Evolutionary conservation across 164 flowering plant species (phyloP).

Genomic region (Magnolia sinica): DNA sequence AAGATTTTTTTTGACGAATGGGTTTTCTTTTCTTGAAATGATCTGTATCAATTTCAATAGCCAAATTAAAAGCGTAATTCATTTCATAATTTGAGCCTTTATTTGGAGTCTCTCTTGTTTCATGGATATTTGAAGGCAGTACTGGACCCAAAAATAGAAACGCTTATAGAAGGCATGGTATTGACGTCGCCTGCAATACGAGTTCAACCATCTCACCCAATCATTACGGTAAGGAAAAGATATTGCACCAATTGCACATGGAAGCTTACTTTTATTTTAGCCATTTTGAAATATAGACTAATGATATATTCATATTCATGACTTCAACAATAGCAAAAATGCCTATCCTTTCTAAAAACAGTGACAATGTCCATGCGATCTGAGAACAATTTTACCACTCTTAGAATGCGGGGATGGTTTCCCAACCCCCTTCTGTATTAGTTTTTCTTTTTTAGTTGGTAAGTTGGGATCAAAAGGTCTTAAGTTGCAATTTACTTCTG

Average conservation of each 20-base stretch:
- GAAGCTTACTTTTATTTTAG: not conserved
- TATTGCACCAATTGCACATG: not conserved
- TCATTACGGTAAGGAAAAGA: conserved; percentile 47
- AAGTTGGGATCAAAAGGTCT: too few relatives aligned
- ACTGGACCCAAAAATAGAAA: conserved; percentile 64
- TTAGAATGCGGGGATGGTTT: not conserved
- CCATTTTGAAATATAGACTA: not conserved
- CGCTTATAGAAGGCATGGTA: conserved; percentile 52
- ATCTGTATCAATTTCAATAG: not conserved
- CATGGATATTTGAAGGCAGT: conserved; percentile 37
- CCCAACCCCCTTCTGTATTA: not conserved
- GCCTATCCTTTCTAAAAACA: not conserved
- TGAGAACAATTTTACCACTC: not conserved
- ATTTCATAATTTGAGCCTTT: not conserved
- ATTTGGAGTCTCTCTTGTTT: conserved; percentile 1
- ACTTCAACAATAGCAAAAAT: not conserved
- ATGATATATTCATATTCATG: not conserved
- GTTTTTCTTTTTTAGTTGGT: too few relatives aligned
- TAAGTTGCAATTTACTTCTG: not conserved
- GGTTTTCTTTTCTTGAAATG: not conserved
- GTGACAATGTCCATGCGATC: not conserved
- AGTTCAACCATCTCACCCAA: conserved; percentile 83
- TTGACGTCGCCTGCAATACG: conserved; percentile 84
- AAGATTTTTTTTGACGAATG: not conserved
- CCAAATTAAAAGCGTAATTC: not conserved